These are phyloP conservation scores for Pichia nakasei DNA, from an alignment of 805 yeast species.

Conservation along the genomic window DNA sequence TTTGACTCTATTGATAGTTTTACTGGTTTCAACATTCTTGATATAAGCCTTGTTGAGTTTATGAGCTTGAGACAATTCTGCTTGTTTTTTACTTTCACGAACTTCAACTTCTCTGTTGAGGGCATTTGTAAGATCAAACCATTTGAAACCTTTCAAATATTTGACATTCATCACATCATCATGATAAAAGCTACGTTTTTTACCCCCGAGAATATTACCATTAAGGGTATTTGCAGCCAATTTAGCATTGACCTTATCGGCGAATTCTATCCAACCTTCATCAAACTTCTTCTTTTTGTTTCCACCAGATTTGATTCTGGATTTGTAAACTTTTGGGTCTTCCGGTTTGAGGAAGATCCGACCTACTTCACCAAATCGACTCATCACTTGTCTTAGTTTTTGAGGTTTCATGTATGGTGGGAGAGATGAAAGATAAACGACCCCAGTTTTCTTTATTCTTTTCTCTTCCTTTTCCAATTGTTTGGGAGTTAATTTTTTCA, in stretches of 20 bases:
- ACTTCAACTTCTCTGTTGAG: conserved; percentile 84
- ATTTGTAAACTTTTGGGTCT: conserved; percentile 51
- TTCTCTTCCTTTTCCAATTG: conserved; percentile 47
- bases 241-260: conserved; percentile 78
- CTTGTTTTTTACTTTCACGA: conserved; percentile 76
- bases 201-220: conserved; percentile 87
- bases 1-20: conserved; percentile 64
- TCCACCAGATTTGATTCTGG: conserved; percentile 79
- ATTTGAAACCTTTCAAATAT: conserved; percentile 85
- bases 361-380: conserved; percentile 82
- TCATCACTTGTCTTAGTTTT: conserved; percentile 71
- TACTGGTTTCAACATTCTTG: conserved; percentile 76
- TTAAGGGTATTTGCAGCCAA: conserved; percentile 78
- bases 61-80: conserved; percentile 84
- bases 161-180: conserved; percentile 91
- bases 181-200: conserved; percentile 80
- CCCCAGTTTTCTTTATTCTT: conserved; percentile 69
- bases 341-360: conserved; percentile 85
- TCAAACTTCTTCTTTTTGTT: conserved; percentile 80
- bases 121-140: conserved; percentile 91
- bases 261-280: conserved; percentile 97
- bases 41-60: conserved; percentile 79
- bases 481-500: conserved; percentile 49
- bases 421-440: conserved; percentile 79
- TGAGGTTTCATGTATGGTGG: conserved; percentile 98